phyloP scores from a whole-genome alignment of 2,329 filamentous ascomycete genomes.

The Diaporthe caulivora region DNA sequence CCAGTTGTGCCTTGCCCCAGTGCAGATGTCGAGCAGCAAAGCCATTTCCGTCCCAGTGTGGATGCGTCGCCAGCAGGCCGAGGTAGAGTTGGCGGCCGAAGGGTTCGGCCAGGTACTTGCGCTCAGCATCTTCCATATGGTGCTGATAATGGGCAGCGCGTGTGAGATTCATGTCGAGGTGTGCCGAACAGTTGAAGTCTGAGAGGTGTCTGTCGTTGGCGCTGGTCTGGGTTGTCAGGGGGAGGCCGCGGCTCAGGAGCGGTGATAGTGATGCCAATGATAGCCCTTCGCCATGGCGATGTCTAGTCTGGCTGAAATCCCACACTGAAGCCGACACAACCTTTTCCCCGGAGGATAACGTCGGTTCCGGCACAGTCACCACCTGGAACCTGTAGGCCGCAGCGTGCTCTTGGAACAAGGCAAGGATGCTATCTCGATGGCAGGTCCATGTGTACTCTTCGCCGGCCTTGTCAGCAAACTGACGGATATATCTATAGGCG shows the following conservation, averaged over 20 bases:
- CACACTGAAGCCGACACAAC: slow-evolving; percentile 34
- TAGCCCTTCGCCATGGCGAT: background rate
- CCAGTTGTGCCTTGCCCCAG: slow-evolving; percentile 32
- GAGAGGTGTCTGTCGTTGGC: background rate
- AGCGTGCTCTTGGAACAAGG: background rate
- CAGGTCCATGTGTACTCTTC: slow-evolving; percentile 32
- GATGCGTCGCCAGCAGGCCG: slow-evolving; percentile 34
- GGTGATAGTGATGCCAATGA: background rate
- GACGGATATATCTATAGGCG: slow-evolving; percentile 23
- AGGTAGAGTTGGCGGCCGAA: slow-evolving; percentile 25
- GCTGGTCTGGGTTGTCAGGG: background rate
- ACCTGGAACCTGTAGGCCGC: slow-evolving; percentile 1
- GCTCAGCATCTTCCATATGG: background rate
- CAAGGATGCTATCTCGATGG: background rate
- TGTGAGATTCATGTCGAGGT: slow-evolving; percentile 33
- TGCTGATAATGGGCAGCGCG: background rate
- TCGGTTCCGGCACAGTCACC: slow-evolving; percentile 25
- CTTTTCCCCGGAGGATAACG: background rate
- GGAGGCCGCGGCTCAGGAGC: background rate
- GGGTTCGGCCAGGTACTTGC: slow-evolving; percentile 8
- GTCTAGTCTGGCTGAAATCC: slow-evolving; percentile 3
- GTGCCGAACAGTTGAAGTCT: slow-evolving; percentile 32
- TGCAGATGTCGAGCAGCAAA: slow-evolving; percentile 31
- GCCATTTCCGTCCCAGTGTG: slow-evolving; percentile 36
- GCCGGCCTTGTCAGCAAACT: slow-evolving; percentile 32